Conservation (phyloP, 1,284 basidiomycete genomes). For the Puccinia novopanici region DNA sequence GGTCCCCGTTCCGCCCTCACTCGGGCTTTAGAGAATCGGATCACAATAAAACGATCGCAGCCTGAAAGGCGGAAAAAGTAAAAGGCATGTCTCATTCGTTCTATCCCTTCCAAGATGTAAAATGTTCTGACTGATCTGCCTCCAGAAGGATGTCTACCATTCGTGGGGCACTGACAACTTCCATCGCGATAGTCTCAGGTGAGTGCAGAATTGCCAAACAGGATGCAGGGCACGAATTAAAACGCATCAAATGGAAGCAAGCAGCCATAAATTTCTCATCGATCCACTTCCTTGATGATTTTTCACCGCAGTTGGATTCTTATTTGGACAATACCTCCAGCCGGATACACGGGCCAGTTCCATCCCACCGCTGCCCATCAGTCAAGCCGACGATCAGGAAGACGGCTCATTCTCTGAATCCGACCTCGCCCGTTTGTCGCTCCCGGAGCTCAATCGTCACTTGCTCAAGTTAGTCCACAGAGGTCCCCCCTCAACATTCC, state of each 20-base stretch:
- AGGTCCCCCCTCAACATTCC: background rate
- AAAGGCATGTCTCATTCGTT: background rate
- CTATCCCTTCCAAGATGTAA: background rate
- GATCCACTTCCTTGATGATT: background rate
- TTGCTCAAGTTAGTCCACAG: constrained; percentile 31
- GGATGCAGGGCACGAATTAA: background rate
- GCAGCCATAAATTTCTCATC: background rate
- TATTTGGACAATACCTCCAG: constrained; percentile 46
- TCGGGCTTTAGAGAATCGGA: too few relatives aligned
- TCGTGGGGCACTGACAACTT: constrained; percentile 36
- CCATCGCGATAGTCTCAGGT: constrained; percentile 47
- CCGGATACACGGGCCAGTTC: constrained; percentile 23
- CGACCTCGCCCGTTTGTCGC: constrained; percentile 3
- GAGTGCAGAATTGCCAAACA: background rate
- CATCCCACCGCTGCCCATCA: constrained; percentile 1
- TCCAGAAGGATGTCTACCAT: constrained; percentile 43
- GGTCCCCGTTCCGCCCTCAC: background rate
- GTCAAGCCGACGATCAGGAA: constrained; percentile 1
- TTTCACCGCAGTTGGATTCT: constrained; percentile 32
- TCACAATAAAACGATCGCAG: too few relatives aligned
- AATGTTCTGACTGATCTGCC: background rate
- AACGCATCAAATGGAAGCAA: background rate
- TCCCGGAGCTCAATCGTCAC: constrained; percentile 31
- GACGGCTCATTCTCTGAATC: constrained; percentile 11
- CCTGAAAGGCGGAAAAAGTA: background rate